A percentile compares a stretch with the other conserved stretches of the same genome.
Conservation (phyloP, 352 stramenopile genomes). For the Phytophthora pistaciae region DNA sequence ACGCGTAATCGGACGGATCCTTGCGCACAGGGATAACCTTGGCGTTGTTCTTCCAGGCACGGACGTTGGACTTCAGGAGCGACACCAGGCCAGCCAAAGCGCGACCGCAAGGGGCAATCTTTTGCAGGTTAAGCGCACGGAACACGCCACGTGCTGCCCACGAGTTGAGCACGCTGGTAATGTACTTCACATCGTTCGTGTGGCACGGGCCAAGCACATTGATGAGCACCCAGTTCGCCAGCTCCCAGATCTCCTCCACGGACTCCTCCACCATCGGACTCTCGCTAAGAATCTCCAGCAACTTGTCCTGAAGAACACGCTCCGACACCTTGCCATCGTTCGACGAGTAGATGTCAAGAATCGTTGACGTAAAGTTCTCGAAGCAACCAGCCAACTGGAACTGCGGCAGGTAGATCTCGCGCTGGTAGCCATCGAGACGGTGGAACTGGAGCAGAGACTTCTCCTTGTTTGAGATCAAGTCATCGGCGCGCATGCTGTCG, state of each 20-base stretch:
- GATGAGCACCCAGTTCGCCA: constrained; percentile 95
- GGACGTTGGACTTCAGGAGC: constrained; percentile 73
- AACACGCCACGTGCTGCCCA: constrained; percentile 85
- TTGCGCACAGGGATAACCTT: constrained; percentile 88
- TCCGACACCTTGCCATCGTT: constrained; percentile 70
- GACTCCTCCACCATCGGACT: constrained; percentile 91
- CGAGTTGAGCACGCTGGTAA: constrained; percentile 85
- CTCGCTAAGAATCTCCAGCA: constrained; percentile 83
- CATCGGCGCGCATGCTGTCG: constrained; percentile 94
- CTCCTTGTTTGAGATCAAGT: constrained; percentile 92
- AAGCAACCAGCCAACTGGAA: constrained; percentile 98
- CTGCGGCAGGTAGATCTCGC: constrained; percentile 98
- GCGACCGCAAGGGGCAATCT: constrained; percentile 66
- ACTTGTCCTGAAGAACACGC: constrained; percentile 80
- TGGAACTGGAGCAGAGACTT: constrained; percentile 96
- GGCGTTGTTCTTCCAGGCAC: constrained; percentile 78
- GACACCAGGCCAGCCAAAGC: constrained; percentile 79
- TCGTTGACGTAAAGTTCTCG: constrained; percentile 89
- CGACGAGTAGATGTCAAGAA: constrained; percentile 78
- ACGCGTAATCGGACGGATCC: constrained; percentile 85
- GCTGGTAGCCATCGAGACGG: constrained; percentile 95
- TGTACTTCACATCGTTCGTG: constrained; percentile 94
- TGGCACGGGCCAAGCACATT: constrained; percentile 96
- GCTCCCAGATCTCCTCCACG: constrained; percentile 97
- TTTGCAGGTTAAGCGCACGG: constrained; percentile 80